Conservation (phyloP, 2,329 filamentous ascomycete genomes). For the Beauveria bassiana region DNA sequence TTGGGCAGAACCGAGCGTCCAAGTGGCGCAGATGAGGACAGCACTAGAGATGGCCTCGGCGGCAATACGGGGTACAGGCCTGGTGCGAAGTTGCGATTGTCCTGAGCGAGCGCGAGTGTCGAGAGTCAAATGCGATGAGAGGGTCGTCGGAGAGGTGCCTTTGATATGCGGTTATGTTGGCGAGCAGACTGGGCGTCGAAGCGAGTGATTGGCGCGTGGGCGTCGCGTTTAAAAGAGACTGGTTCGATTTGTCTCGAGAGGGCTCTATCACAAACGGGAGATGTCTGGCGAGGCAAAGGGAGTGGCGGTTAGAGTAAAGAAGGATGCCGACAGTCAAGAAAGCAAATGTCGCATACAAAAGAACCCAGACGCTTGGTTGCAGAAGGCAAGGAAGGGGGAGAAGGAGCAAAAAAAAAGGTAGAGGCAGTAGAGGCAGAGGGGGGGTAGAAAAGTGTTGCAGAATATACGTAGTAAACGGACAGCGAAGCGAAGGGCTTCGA, state of each 20-base stretch:
- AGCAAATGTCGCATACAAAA: constrained; percentile 5
- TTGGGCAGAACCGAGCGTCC: background rate
- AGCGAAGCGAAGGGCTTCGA: background rate
- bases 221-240: constrained; percentile 5
- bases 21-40: background rate
- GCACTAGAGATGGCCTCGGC: background rate
- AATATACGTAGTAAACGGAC: background rate
- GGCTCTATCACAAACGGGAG: constrained; percentile 2
- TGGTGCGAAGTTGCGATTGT: background rate
- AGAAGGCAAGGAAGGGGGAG: background rate
- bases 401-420: background rate
- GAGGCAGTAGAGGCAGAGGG: background rate
- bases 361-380: constrained; percentile 3
- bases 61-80: background rate
- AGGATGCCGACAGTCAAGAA: background rate
- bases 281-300: background rate
- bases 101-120: background rate
- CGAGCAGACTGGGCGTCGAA: background rate
- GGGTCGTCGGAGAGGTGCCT: background rate
- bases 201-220: background rate
- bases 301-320: background rate
- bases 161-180: background rate
- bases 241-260: background rate
- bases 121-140: background rate
- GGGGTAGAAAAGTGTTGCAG: constrained; percentile 7